Evolutionary conservation across 352 stramenopile species (phyloP), one percentile per base, ranked within the genome.

Genomic region (Phytophthora cryptogea): DNA sequence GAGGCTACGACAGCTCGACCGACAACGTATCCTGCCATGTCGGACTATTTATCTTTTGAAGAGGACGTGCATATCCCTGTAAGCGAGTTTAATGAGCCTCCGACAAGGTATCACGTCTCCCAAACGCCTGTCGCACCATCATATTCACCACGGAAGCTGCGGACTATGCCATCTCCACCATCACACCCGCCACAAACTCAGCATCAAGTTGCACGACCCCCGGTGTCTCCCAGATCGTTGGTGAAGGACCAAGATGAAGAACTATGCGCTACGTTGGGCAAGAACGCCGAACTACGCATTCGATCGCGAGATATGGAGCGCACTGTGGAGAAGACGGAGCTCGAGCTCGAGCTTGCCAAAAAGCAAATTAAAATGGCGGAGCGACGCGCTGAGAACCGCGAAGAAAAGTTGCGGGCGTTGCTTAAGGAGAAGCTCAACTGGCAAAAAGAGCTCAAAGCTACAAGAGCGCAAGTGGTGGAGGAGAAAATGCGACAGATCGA

Each of bases 401-500:
- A 88, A 27, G 76, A 91, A 9, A 91, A 89, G 30, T 54, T 89
- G 26, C 76, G 76, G 1, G 70, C 63, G 0, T 27, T 91, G 9
- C 55, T 90, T 1, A 86, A 89, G 37, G 81, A 90, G 42, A 90
- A 90, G 37, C 59, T 90, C n/a, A 70, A 77, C 23, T 86, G 74
- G 76, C 74, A 89, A 37, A 84, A 80, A 16, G 80, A 88, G 40
- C 55, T 89, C 23, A 85, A 88, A 43, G 71, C 78, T 14, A 66
- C 78, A 36, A 68, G 78, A 5, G 74, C 78, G 10, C 76, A 89
- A 36, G 74, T 89, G 0, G 72, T 86, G 17, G 80, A 89, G 45
- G 78, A 88, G 45, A 91, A 91, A 44, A 88, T 89, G 79, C 74
- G 72, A 0, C 82, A 89, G 33, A 78, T 89, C 6, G 80, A 86